Evolutionary conservation across 495 filamentous ascomycete genomes (phyloP), one percentile per base, ranked within the genome.

Genomic region (Platismatia glauca): DNA sequence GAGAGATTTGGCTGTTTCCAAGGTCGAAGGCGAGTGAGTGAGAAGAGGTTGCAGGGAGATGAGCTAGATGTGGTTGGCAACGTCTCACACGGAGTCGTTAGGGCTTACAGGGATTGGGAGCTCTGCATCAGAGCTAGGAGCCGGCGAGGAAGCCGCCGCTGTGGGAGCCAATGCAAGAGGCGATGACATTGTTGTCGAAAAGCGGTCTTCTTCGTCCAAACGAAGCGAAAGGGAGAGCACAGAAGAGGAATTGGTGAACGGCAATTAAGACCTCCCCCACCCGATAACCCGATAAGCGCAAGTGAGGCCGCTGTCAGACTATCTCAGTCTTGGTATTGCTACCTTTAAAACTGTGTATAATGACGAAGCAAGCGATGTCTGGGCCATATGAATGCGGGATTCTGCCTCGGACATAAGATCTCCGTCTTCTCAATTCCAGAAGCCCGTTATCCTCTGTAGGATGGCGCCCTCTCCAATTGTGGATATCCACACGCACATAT

Each of bases 401-500:
- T n/a, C 44, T 13, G 15, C 44, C 22, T 6, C 12, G n/a, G 8
- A 24, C 13, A 24, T 48, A 48, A 22, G 11, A 7, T 27, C 7
- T 31, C 15, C 27, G 33, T 9, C 48, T 58, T 5, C 20, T 41
- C 55, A 24, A 58, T 3, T 57, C n/a, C n/a, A n/a, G 34, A 20
- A 55, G 18, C 27, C 16, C 27, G 20, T 37, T 15, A 34, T 8
- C 11, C 12, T 18, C 22, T 31, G 20, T 7, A 56, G 8, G 0
- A 60, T 56, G 46, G 38, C 46, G 55, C 74, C 75, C 72, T 58
- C 67, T 46, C 66, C 74, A 37, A 65, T 78, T 41, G 89, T 96
- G 52, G 93, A 97, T 74, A 82, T 97, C 69, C 93, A 97, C 77
- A 96, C 92, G 16, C 93, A 97, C 79, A 85, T 97, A 77, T 96